Evolutionary conservation across 495 filamentous ascomycete genomes (phyloP).

Genomic region (Aspergillus ostianus): DNA sequence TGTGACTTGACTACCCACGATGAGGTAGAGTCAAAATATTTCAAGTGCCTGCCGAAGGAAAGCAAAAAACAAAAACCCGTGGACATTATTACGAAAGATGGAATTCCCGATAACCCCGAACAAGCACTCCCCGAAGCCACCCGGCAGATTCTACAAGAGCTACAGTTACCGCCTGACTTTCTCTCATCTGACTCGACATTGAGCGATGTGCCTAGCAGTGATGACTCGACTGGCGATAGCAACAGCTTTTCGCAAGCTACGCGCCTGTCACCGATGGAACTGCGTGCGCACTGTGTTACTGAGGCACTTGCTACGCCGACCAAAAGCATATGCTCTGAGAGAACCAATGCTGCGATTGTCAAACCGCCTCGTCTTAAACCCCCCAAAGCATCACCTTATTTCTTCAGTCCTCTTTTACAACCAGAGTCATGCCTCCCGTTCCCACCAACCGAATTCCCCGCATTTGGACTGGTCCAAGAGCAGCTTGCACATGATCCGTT

Average conservation of each 20-base stretch:
- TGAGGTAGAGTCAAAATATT: constrained; percentile 47
- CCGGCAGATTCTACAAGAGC: constrained; percentile 13
- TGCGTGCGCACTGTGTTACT: neutral
- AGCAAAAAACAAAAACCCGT: neutral
- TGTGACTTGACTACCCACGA: constrained; percentile 33
- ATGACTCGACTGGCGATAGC: constrained; percentile 16
- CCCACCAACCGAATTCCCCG: constrained; percentile 58
- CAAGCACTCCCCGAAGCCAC: constrained; percentile 18
- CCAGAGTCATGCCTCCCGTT: constrained; percentile 66
- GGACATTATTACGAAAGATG: neutral
- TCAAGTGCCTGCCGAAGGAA: constrained; percentile 14
- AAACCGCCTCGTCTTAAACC: constrained; percentile 23
- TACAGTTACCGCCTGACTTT: constrained; percentile 20
- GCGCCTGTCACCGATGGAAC: neutral
- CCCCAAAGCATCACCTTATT: constrained; percentile 48
- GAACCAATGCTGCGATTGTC: constrained; percentile 1
- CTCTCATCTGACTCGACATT: constrained; percentile 34
- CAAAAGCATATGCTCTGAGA: too few relatives aligned
- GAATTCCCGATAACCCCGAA: neutral
- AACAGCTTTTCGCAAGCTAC: neutral
- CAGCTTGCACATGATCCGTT: constrained; percentile 69
- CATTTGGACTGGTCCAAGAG: constrained; percentile 84
- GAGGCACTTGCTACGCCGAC: constrained; percentile 3
- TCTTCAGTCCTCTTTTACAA: constrained; percentile 39
- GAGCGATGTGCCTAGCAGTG: constrained; percentile 33